Conservation (phyloP, 805 yeast species). For the Komagataella pastoris region DNA sequence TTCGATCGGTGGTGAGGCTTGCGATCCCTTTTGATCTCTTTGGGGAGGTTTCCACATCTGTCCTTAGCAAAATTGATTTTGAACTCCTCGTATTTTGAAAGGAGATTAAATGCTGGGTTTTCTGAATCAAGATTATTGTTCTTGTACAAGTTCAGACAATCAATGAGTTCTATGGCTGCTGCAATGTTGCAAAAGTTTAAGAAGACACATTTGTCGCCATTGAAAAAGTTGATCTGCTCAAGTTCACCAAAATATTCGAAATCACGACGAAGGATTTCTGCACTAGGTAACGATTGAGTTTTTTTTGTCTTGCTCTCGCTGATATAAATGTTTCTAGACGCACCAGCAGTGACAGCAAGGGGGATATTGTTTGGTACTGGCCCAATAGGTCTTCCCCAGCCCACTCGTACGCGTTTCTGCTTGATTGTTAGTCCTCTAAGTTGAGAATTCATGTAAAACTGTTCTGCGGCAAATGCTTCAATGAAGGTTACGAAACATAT, state of each 20-base stretch:
- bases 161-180: constrained; percentile 53
- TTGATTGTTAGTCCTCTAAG: constrained; percentile 48
- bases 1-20: background rate
- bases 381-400: constrained; percentile 66
- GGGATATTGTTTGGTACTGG: constrained; percentile 41
- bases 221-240: constrained; percentile 65
- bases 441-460: constrained; percentile 48
- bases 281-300: constrained; percentile 23
- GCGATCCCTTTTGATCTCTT: constrained; percentile 17
- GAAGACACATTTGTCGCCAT: constrained; percentile 62
- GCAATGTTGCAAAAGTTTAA: constrained; percentile 52
- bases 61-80: constrained; percentile 65
- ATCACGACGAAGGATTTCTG: constrained; percentile 39
- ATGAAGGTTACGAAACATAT: constrained; percentile 62
- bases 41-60: constrained; percentile 68
- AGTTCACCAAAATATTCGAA: constrained; percentile 54
- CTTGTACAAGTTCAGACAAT: constrained; percentile 31
- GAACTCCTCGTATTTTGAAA: constrained; percentile 33
- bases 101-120: constrained; percentile 15
- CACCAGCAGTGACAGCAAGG: constrained; percentile 58
- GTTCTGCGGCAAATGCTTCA: constrained; percentile 50
- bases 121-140: constrained; percentile 20
- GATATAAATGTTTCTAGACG: constrained; percentile 65
- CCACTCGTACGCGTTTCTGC: constrained; percentile 47
- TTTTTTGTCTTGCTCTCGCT: constrained; percentile 32